Evolutionary conservation across 495 filamentous ascomycete species (phyloP).

Genomic region (Penicillium diatomitis): DNA sequence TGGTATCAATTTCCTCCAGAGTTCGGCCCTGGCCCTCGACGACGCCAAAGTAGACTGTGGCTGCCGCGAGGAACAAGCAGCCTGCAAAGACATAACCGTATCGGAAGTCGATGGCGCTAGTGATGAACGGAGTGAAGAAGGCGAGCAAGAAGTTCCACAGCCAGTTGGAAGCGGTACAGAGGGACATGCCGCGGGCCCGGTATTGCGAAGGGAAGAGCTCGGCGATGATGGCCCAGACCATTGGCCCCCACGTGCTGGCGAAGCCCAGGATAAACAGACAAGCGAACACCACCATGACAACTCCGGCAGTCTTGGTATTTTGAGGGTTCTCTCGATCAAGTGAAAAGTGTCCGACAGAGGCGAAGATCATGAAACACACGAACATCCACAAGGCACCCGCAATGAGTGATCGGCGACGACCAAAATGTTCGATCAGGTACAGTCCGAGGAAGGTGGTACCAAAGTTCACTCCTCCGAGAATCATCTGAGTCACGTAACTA

Average conservation of each 20-base stretch:
- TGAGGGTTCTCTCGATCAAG: conserved; percentile 43
- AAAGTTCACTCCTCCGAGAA: conserved; percentile 65
- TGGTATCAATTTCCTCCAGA: conserved; percentile 73
- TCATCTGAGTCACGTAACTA: conserved; percentile 63
- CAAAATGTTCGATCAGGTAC: conserved; percentile 59
- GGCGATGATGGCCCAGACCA: conserved; percentile 70
- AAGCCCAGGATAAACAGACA: conserved; percentile 52
- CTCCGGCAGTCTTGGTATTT: conserved; percentile 48
- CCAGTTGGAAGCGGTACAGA: conserved; percentile 78
- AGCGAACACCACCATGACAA: conserved; percentile 63
- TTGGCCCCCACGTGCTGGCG: conserved; percentile 71
- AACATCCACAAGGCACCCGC: conserved; percentile 61
- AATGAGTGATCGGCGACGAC: conserved; percentile 59
- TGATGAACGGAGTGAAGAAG: conserved; percentile 74
- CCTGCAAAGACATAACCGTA: conserved; percentile 76
- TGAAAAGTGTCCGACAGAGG: conserved; percentile 53
- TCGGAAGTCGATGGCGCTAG: conserved; percentile 53
- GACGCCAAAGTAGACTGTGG: conserved; percentile 63
- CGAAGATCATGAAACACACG: conserved; percentile 61
- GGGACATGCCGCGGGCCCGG: conserved; percentile 62
- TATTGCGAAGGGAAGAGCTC: conserved; percentile 74
- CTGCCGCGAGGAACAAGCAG: conserved; percentile 51
- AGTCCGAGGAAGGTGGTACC: conserved; percentile 60
- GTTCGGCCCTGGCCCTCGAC: conserved; percentile 58
- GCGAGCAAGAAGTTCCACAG: conserved; percentile 78